Percentiles rank a stretch among this genome's conserved stretches.
phyloP scores from a whole-genome alignment of 768 basidiomycete species.

The Rhodotorula graminis region DNA sequence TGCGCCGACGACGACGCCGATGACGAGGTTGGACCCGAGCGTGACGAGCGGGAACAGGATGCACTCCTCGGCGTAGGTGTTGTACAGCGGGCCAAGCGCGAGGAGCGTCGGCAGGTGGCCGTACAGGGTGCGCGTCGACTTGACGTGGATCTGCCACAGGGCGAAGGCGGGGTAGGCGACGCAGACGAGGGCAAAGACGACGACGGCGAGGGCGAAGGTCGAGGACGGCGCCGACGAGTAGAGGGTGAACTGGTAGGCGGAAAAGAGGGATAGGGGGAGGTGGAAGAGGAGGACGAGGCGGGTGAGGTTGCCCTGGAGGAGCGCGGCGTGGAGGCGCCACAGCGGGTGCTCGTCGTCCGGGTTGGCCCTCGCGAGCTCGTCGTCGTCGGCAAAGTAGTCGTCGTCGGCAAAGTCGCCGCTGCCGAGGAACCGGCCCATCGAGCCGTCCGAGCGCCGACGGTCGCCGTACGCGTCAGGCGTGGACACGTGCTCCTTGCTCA shows the following conservation, averaged over 20 bases:
- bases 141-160: conserved; percentile 69
- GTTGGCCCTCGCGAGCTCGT: conserved; percentile 4
- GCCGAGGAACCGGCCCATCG: conserved; percentile 20
- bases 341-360: conserved; percentile 17
- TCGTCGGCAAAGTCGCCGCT: conserved; percentile 31
- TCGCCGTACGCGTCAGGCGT: neutral
- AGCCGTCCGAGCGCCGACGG: conserved; percentile 8
- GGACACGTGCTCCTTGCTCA: conserved; percentile 1
- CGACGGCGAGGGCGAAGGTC: conserved; percentile 69
- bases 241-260: conserved; percentile 75
- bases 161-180: conserved; percentile 70
- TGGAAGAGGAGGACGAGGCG: conserved; percentile 89
- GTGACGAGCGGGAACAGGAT: conserved; percentile 79
- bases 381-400: conserved; percentile 11
- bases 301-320: conserved; percentile 68
- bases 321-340: conserved; percentile 28
- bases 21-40: conserved; percentile 73
- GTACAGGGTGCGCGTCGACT: conserved; percentile 82
- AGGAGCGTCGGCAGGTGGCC: conserved; percentile 90
- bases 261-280: conserved; percentile 86
- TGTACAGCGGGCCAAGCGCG: conserved; percentile 85
- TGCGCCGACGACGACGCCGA: conserved; percentile 79
- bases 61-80: conserved; percentile 84
- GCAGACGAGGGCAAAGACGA: conserved; percentile 75
- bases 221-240: conserved; percentile 56